Percentiles rank a stretch among this genome's conserved stretches.
Evolutionary conservation across 1,284 basidiomycete species (phyloP).

Genomic region (Cutaneotrichosporon sp.): DNA sequence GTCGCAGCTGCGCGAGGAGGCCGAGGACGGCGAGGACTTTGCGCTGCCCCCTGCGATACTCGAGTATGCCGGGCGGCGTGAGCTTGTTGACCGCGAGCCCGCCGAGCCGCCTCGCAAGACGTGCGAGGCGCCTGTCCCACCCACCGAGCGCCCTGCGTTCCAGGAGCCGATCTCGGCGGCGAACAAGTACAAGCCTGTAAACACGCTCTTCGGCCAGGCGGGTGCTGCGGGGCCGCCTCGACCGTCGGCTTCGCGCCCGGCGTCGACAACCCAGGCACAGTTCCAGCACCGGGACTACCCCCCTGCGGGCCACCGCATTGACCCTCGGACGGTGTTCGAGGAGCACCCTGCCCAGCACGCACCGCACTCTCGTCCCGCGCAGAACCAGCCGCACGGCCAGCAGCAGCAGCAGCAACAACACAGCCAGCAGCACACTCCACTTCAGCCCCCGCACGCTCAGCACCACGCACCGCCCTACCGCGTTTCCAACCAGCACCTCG

Average conservation of each 20-base stretch:
- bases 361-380: not conserved
- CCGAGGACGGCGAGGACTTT: not conserved
- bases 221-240: too few species aligned
- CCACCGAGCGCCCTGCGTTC: too few species aligned
- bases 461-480: not conserved
- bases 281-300: too few species aligned
- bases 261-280: too few species aligned
- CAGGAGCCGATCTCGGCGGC: not conserved
- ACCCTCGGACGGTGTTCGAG: too few species aligned
- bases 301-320: too few species aligned
- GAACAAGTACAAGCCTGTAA: not conserved
- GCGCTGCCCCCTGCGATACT: not conserved
- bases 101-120: too few species aligned
- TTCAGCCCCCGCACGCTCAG: not conserved
- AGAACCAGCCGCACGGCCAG: not conserved
- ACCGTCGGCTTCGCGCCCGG: too few species aligned
- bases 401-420: too few species aligned
- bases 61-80: not conserved
- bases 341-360: too few species aligned
- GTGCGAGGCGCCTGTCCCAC: too few species aligned
- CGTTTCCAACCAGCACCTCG: not conserved
- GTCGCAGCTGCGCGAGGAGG: not conserved
- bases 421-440: not conserved
- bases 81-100: too few species aligned
- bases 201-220: not conserved